A percentile compares a stretch with the other conserved stretches of the same genome.
Conservation (phyloP, 495 filamentous ascomycete species). For the Lophium mytilinum region DNA sequence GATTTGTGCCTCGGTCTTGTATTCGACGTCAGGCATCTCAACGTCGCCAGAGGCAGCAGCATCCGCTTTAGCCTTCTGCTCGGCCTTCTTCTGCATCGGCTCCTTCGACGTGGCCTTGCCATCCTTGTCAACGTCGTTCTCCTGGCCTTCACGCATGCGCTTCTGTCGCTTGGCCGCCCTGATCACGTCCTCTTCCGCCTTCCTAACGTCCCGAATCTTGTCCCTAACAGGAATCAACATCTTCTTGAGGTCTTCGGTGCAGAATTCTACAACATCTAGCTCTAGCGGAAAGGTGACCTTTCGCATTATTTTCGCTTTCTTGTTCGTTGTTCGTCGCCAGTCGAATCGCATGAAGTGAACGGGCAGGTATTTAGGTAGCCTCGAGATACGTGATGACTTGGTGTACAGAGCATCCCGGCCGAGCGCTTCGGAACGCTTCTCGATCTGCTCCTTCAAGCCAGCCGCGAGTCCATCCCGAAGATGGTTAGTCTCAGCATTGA, state of each 20-base stretch:
- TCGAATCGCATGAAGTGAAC: constrained; percentile 98
- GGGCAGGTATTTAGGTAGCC: constrained; percentile 88
- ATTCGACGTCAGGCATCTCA: constrained; percentile 63
- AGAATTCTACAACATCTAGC: constrained; percentile 89
- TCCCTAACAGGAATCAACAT: constrained; percentile 83
- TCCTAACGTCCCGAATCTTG: constrained; percentile 89
- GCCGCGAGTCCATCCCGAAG: constrained; percentile 76
- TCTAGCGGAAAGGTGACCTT: constrained; percentile 95
- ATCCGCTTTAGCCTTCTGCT: constrained; percentile 43
- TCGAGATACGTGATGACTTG: constrained; percentile 78
- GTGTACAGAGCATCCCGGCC: constrained; percentile 75
- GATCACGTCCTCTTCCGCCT: constrained; percentile 86
- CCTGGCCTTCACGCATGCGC: constrained; percentile 55
- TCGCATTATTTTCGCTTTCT: constrained; percentile 99
- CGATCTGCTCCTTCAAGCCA: constrained; percentile 77
- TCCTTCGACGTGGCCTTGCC: constrained; percentile 18
- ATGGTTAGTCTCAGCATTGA: constrained; percentile 76
- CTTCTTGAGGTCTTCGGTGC: constrained; percentile 77
- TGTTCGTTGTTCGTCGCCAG: constrained; percentile 88
- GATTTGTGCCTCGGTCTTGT: constrained; percentile 88
- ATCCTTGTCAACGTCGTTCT: constrained; percentile 40
- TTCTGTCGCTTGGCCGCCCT: constrained; percentile 82
- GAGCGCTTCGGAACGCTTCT: constrained; percentile 76
- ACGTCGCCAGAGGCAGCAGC: constrained; percentile 50
- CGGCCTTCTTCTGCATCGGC: constrained; percentile 43